Conservation (phyloP, 1,139 yeast genomes). For the Scheffersomyces segobiensis region DNA sequence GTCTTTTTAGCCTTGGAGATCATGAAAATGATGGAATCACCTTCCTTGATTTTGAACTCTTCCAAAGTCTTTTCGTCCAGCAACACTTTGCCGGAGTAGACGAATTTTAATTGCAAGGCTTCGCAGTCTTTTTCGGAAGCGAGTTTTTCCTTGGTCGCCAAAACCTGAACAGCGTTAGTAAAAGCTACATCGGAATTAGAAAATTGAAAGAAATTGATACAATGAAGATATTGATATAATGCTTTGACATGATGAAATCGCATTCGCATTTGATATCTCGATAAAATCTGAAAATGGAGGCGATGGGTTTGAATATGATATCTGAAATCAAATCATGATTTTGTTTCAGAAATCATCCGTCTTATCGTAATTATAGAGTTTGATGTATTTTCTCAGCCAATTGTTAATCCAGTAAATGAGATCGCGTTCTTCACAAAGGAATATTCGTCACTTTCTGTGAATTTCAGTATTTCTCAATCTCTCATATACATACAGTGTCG, state of each 20-base stretch:
- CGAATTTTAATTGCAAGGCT: conserved; percentile 77
- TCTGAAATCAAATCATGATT: not conserved
- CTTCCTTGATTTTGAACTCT: conserved; percentile 76
- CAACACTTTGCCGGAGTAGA: conserved; percentile 88
- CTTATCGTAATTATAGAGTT: too few species aligned
- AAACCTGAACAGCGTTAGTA: conserved; percentile 43
- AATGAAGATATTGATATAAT: not conserved
- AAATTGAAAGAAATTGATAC: conserved; percentile 1
- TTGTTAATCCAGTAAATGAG: not conserved
- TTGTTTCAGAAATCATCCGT: too few species aligned
- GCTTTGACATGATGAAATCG: not conserved
- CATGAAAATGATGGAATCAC: conserved; percentile 93
- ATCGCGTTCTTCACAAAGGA: not conserved
- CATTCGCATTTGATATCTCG: not conserved
- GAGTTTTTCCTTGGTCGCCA: conserved; percentile 70
- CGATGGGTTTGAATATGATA: not conserved
- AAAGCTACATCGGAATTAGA: not conserved
- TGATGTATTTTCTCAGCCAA: too few species aligned
- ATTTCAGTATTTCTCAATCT: not conserved
- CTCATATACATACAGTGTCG: conserved; percentile 56
- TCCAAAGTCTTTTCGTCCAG: conserved; percentile 79
- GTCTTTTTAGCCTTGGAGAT: conserved; percentile 55
- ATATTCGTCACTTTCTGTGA: not conserved
- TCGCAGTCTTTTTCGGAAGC: conserved; percentile 72
- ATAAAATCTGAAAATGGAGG: not conserved